Evolutionary conservation across 2,329 filamentous ascomycete genomes (phyloP).

Genomic region (Orbilia blumenaviensis): DNA sequence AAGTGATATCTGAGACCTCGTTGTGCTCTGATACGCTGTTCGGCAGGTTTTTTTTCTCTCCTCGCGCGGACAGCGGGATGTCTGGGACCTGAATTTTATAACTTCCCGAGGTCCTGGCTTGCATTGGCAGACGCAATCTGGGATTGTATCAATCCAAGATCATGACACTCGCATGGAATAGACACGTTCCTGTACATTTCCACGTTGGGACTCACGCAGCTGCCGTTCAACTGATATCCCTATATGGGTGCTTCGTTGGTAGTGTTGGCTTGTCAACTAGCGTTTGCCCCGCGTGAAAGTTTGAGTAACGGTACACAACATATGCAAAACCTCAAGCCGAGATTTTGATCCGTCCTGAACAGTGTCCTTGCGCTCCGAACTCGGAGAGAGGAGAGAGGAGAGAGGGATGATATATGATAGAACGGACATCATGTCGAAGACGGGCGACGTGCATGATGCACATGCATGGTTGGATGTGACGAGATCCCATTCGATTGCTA

Average conservation of each 20-base stretch:
- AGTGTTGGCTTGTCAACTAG: neutral
- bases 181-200: neutral
- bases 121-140: constrained; percentile 34
- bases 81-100: constrained; percentile 24
- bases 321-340: constrained; percentile 11
- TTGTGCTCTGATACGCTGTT: neutral
- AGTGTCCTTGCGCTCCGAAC: constrained; percentile 23
- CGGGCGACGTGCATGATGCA: constrained; percentile 23
- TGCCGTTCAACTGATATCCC: neutral
- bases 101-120: constrained; percentile 15
- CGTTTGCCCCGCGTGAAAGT: too few relatives aligned
- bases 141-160: constrained; percentile 4
- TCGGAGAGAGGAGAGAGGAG: constrained; percentile 22
- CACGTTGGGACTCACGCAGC: neutral
- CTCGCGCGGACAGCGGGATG: neutral
- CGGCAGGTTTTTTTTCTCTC: constrained; percentile 26
- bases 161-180: constrained; percentile 3
- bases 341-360: neutral
- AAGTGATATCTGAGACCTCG: constrained; percentile 34
- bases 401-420: neutral
- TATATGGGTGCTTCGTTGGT: neutral
- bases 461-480: constrained; percentile 20
- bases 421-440: neutral
- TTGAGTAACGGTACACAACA: neutral
- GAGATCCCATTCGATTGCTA: constrained; percentile 26